Evolutionary conservation across 495 filamentous ascomycete genomes (phyloP), one percentile per base, ranked within the genome.

Genomic region (Podospora bellae-mahoneyi): DNA sequence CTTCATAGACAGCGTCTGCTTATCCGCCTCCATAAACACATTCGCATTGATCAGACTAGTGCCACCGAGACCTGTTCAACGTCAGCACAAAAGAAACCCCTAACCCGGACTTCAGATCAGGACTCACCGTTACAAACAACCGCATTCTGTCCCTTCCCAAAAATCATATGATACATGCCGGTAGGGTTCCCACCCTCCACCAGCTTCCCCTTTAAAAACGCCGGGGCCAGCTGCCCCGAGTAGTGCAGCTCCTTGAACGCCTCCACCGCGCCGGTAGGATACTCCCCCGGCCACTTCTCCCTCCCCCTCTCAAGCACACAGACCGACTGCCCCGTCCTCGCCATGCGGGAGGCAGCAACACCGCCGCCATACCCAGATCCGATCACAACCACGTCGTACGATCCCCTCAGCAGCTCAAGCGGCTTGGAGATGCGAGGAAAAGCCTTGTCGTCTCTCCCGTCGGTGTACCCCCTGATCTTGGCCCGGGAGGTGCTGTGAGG

Each of bases 291-390:
- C 85, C 88, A 88, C 73, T 79, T 82, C 77, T 91, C 88, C 65
- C 82, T 79, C 53, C 88, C 88, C 26, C 85, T 76, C 73, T 91
- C 89, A 13, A 91, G 79, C 5, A 91, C 74, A 61, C 86, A 88
- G 26, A 90, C 89, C 9, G 77, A 80, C 69, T 88, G 79, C 5
- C 85, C 85, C 9, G 84, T 87, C 60, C 88, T 78, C 4, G 88
- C 84, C 85, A 89, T 89, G 27, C 88, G 83, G 64, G 85, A 84
- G 2, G 88, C 89, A 16, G 89, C 87, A 18, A 90, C 86, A 18
- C 84, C 87, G 64, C 88, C 89, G 16, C 88, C 88, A 76, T 90
- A 90, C 1, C 89, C 89, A 19, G 87, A 89, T 0, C 89, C 88
- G 60, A 90, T 84, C 16, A 91, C 85, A 27, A 91, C 84, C 26